Evolutionary conservation across 2,329 filamentous ascomycete genomes (phyloP).

Genomic region (Fusarium sp.): DNA sequence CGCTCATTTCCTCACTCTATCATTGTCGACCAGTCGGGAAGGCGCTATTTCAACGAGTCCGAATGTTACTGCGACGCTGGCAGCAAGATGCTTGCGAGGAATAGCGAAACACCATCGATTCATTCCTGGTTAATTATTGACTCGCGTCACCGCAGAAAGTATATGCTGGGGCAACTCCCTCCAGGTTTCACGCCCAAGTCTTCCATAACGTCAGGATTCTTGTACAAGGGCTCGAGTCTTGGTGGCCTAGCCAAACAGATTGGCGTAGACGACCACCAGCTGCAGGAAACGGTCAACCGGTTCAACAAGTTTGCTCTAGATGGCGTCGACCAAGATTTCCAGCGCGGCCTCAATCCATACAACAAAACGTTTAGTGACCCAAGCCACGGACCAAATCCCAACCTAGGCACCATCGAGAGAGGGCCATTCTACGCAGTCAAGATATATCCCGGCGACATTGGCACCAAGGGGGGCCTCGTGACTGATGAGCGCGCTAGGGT

Average conservation of each 20-base stretch:
- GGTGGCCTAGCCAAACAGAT: neutral
- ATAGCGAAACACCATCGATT: neutral
- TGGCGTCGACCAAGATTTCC: slow-evolving; percentile 3
- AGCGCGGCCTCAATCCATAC: neutral
- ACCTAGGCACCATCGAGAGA: neutral
- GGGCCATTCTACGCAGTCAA: slow-evolving; percentile 41
- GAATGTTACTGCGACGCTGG: neutral
- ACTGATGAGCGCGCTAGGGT: slow-evolving; percentile 47
- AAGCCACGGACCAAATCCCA: neutral
- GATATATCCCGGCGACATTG: slow-evolving; percentile 49
- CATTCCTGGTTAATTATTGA: neutral
- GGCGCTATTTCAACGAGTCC: neutral
- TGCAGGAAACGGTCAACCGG: neutral
- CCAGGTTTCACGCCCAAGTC: neutral
- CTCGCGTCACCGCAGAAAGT: neutral
- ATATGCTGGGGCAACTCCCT: neutral
- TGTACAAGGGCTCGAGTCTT: neutral
- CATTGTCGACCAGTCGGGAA: neutral
- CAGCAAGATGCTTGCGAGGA: neutral
- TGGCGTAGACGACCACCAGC: neutral
- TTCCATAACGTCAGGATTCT: neutral
- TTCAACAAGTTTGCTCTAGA: neutral
- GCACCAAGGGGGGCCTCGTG: slow-evolving; percentile 50
- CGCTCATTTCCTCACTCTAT: neutral
- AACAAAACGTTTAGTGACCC: neutral